These are phyloP conservation scores for Backusella westeae DNA, from an alignment of 192 early-diverging fungal genomes.

Conservation along the genomic window DNA sequence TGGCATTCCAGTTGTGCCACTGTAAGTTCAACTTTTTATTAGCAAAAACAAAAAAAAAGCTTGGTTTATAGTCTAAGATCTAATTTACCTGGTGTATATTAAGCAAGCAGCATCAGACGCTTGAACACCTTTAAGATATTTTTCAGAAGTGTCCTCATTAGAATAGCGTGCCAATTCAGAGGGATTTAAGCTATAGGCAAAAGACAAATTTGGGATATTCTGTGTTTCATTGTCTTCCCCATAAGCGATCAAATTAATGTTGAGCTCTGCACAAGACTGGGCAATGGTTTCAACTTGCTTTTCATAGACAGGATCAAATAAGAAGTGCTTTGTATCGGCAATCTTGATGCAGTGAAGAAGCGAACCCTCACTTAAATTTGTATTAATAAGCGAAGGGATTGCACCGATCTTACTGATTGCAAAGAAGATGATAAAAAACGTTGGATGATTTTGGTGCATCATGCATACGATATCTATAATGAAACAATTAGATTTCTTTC, in stretches of 20 bases:
- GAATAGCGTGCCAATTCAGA: conserved; percentile 29
- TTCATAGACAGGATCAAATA: conserved; percentile 44
- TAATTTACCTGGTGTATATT: conserved; percentile 35
- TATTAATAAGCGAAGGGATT: conserved; percentile 59
- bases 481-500: not conserved
- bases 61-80: not conserved
- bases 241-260: conserved; percentile 26
- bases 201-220: conserved; percentile 10
- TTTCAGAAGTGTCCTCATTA: conserved; percentile 19
- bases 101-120: conserved; percentile 35
- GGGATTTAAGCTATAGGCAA: conserved; percentile 30
- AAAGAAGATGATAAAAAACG: conserved; percentile 53
- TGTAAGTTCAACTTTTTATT: conserved; percentile 19
- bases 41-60: not conserved
- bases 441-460: conserved; percentile 52
- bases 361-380: conserved; percentile 42
- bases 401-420: conserved; percentile 58
- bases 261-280: conserved; percentile 6
- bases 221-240: conserved; percentile 26
- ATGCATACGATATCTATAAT: conserved; percentile 51
- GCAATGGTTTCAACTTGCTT: conserved; percentile 19
- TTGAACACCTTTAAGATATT: conserved; percentile 17
- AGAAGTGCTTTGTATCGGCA: conserved; percentile 36
- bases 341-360: conserved; percentile 44
- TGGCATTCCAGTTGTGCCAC: conserved; percentile 63